Evolutionary conservation across 1,139 yeast genomes (phyloP).

Genomic region (Geotrichum aggregatum): DNA sequence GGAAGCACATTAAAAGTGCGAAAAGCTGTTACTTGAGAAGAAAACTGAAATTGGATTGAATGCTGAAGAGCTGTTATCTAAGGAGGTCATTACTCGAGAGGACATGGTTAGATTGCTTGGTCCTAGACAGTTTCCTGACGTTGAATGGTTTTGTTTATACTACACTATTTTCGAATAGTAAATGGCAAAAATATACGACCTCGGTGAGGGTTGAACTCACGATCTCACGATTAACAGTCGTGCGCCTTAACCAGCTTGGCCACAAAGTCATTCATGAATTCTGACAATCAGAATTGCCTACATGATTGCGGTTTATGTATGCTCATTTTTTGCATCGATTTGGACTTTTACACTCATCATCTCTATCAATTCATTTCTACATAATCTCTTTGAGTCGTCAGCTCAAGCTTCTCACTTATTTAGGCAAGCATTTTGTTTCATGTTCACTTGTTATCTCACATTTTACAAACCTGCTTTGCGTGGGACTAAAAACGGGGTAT

Average conservation of each 20-base stretch:
- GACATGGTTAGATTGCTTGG: conserved; percentile 87
- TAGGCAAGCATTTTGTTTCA: too few relatives aligned
- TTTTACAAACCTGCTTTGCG: too few relatives aligned
- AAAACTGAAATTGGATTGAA: conserved; percentile 70
- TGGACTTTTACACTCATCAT: too few relatives aligned
- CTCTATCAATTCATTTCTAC: too few relatives aligned
- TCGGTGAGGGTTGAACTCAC: conserved; percentile 3
- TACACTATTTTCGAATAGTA: too few relatives aligned
- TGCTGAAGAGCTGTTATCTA: conserved; percentile 76
- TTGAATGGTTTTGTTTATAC: too few relatives aligned
- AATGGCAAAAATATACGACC: not conserved
- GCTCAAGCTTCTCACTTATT: too few relatives aligned
- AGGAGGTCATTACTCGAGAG: conserved; percentile 83
- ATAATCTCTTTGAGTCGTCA: too few relatives aligned
- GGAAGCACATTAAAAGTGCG: conserved; percentile 71
- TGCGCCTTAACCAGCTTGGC: conserved; percentile 2
- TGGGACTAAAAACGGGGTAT: too few relatives aligned
- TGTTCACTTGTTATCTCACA: too few relatives aligned
- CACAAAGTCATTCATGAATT: not conserved
- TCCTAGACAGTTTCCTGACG: conserved; percentile 82
- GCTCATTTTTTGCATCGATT: too few relatives aligned
- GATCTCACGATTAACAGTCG: conserved; percentile 3
- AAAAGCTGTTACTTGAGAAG: conserved; percentile 59
- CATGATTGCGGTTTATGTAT: too few relatives aligned
- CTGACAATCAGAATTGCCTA: not conserved